Conservation (phyloP, 768 basidiomycete genomes). For the Auriscalpium orientale region DNA sequence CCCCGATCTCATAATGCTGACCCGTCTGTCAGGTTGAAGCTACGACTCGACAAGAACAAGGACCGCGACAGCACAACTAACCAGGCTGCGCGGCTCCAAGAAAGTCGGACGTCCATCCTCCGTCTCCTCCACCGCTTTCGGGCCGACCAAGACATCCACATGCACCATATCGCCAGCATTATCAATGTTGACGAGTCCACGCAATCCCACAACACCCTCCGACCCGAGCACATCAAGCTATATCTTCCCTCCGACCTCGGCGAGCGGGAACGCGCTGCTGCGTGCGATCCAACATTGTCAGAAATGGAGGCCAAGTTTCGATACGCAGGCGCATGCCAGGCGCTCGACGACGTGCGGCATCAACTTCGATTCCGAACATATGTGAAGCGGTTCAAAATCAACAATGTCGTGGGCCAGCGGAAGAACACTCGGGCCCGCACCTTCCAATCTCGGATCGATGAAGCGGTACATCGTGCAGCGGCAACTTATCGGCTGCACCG, state of each 20-base stretch:
- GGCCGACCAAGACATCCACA: background rate
- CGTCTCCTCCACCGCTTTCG: background rate
- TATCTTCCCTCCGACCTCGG: background rate
- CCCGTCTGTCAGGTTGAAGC: background rate
- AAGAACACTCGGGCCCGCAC: background rate
- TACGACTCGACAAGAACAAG: background rate
- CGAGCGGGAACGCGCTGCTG: background rate
- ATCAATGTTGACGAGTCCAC: background rate
- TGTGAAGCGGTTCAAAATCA: background rate
- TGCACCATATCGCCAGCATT: background rate
- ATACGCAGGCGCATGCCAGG: background rate
- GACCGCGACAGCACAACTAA: background rate
- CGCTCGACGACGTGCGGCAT: background rate
- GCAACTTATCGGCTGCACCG: background rate
- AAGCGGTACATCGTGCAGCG: background rate
- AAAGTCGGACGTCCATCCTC: background rate
- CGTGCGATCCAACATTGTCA: background rate
- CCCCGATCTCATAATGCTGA: background rate
- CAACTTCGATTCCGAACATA: background rate
- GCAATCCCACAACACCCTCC: background rate
- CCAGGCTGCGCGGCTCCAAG: background rate
- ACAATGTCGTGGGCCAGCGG: background rate
- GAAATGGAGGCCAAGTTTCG: background rate
- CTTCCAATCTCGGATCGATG: background rate
- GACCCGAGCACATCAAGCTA: background rate